Evolutionary conservation across 352 stramenopile species (phyloP).

Genomic region (Phytophthora pinifolia): DNA sequence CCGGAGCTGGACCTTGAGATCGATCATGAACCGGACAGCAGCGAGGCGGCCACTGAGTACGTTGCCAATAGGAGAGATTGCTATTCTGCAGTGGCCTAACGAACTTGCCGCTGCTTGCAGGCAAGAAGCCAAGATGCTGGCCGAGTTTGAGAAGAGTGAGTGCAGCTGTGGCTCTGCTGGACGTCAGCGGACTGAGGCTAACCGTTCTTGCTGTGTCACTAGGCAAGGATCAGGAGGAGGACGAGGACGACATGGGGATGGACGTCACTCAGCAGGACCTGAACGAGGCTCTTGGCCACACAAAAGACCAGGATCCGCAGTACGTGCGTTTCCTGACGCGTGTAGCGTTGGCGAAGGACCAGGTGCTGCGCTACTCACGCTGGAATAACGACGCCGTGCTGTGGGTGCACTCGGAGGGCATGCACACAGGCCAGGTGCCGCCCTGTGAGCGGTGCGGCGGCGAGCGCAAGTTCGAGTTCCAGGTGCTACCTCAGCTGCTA

Average conservation of each 20-base stretch:
- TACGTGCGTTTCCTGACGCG: conserved; percentile 85
- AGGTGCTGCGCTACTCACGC: conserved; percentile 89
- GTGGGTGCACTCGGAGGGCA: conserved; percentile 85
- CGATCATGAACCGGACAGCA: conserved; percentile 67
- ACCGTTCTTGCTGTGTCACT: too few relatives aligned
- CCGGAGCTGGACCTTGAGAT: conserved; percentile 77
- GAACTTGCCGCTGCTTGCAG: conserved; percentile 27
- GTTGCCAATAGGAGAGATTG: conserved; percentile 11
- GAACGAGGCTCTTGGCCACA: conserved; percentile 66
- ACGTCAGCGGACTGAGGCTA: too few relatives aligned
- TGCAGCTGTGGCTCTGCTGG: too few relatives aligned
- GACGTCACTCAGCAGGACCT: conserved; percentile 77
- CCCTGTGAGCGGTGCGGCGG: conserved; percentile 81
- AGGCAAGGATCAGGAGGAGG: conserved; percentile 41
- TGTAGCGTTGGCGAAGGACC: conserved; percentile 79
- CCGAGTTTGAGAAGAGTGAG: conserved; percentile 69
- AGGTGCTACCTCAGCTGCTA: conserved; percentile 94
- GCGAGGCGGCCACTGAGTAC: conserved; percentile 62
- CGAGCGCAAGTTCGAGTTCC: conserved; percentile 92
- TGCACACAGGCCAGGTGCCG: conserved; percentile 47
- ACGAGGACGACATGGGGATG: conserved; percentile 73
- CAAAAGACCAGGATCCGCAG: conserved; percentile 63
- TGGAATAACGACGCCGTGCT: conserved; percentile 86
- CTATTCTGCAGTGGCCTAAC: too few relatives aligned
- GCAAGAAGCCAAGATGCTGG: conserved; percentile 69